phyloP scores from a whole-genome alignment of 2,329 filamentous ascomycete species.

The Neofusicoccum ribis region DNA sequence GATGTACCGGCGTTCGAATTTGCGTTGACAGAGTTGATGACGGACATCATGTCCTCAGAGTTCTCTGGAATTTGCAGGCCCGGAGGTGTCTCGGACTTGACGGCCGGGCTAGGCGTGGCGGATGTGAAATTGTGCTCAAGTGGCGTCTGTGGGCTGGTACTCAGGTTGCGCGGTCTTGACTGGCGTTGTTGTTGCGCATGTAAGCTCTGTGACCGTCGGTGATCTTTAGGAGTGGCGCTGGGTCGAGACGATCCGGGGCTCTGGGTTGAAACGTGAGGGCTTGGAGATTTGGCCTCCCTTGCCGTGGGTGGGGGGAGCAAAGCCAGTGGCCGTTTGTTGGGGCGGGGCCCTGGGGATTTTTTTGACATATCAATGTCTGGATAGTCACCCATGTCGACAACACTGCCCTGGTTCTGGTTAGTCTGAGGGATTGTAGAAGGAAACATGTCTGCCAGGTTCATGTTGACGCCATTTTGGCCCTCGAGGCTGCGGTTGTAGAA shows the following conservation, averaged over 20 bases:
- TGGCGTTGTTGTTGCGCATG: constrained; percentile 9
- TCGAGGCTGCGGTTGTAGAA: constrained; percentile 94
- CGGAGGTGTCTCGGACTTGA: constrained; percentile 46
- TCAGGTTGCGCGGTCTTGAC: constrained; percentile 6
- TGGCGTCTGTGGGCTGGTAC: constrained; percentile 12
- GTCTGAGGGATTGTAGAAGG: constrained; percentile 60
- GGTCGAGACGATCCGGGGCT: not conserved
- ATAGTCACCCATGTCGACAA: constrained; percentile 64
- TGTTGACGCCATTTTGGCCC: constrained; percentile 73
- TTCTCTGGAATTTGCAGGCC: constrained; percentile 40
- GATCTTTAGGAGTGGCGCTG: not conserved
- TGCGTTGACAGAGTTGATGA: constrained; percentile 47
- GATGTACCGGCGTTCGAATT: constrained; percentile 39
- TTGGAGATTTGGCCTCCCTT: constrained; percentile 27
- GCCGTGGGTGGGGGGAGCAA: constrained; percentile 36
- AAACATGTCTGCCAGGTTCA: constrained; percentile 84
- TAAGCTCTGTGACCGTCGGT: constrained; percentile 16
- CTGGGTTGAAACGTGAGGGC: constrained; percentile 5
- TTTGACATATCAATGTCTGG: constrained; percentile 35
- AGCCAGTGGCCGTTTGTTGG: constrained; percentile 36
- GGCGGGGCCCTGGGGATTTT: constrained; percentile 37
- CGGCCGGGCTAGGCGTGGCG: constrained; percentile 24
- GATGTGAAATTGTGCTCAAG: constrained; percentile 11
- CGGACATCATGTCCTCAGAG: constrained; percentile 50
- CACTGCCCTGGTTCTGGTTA: constrained; percentile 55